Percentiles rank a stretch among this genome's conserved stretches.
Conservation (phyloP, 2,329 filamentous ascomycete species). For the Penicillium sp. region DNA sequence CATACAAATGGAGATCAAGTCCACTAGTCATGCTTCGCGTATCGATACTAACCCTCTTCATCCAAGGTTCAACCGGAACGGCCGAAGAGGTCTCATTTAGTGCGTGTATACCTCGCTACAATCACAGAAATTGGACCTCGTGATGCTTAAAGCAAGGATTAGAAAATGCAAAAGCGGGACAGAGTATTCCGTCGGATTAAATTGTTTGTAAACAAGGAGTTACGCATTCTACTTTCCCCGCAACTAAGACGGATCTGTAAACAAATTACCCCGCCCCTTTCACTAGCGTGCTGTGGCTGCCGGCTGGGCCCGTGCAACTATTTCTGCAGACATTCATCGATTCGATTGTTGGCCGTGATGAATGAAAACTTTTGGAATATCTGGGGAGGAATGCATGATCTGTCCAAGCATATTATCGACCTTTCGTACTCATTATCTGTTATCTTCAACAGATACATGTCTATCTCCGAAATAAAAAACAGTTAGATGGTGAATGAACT, state of each 20-base stretch:
- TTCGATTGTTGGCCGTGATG: background rate
- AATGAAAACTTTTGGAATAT: background rate
- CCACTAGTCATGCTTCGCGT: background rate
- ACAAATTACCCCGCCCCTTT: conserved; percentile 2
- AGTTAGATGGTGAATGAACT: too few species aligned
- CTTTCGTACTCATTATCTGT: too few species aligned
- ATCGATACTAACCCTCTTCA: background rate
- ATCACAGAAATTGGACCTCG: background rate
- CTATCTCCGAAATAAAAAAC: too few species aligned
- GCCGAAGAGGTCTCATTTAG: background rate
- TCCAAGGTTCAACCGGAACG: background rate
- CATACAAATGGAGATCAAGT: background rate
- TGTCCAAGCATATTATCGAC: too few species aligned
- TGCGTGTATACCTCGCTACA: background rate
- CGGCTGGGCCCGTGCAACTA: background rate
- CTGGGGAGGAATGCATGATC: too few species aligned
- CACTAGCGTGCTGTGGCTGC: background rate
- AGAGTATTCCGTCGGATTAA: background rate
- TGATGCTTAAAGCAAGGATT: background rate
- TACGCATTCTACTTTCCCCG: background rate
- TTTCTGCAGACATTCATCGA: background rate
- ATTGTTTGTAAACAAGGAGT: background rate
- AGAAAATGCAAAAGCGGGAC: background rate
- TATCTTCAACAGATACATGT: too few species aligned
- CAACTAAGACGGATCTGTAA: background rate